Evolutionary conservation across 495 filamentous ascomycete genomes (phyloP), one percentile per base, ranked within the genome.

Genomic region (Podospora conica): DNA sequence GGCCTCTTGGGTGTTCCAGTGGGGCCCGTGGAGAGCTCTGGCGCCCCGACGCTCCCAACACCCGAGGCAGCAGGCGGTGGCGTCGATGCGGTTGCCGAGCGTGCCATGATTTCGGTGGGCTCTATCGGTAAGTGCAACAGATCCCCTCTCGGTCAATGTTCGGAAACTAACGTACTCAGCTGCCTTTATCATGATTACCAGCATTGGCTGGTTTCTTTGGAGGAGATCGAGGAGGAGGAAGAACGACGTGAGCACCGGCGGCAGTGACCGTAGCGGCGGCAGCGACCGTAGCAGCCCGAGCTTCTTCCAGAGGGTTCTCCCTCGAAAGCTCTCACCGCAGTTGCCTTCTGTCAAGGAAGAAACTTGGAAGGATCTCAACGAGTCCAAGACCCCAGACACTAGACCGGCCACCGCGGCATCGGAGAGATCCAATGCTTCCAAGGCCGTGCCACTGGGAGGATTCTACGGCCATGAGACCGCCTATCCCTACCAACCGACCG

Each of bases 51-150:
- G 4, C 23, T 21, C 24, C 48, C 40, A 3, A 23, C 61, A 3
- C 40, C 61, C 8, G 20, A 15, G 10, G 66, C 72, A 40, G 31
- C 61, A 27, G 11, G 48, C 18, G 33, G 53, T 8, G 58, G 65
- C 0, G 66, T 80, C 54, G 71, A 76, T 68, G 69, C 71, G 11
- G 76, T 73, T 58, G 74, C 75, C 9, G 78, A 85, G 66, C 76
- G 77, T 29, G 67, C 79, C 18, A 65, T 84, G 62, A 77, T 85
- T 64, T 80, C 80, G 28, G 76, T 76, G 12, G 81, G 82, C 20
- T 74, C 81, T 20, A 83, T 85, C 65, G 81, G 82, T 84, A 73
- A 69, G 76, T 69, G 20, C 25, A 21, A 53, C 25, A 6, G 28
- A 2, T 15, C 28, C 3, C 18, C 20, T 15, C n/a, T 23, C 9